A percentile compares a stretch with the other conserved stretches of the same genome.
Conservation (phyloP, 2,329 filamentous ascomycete species). For the Podosphaera aphanis region DNA sequence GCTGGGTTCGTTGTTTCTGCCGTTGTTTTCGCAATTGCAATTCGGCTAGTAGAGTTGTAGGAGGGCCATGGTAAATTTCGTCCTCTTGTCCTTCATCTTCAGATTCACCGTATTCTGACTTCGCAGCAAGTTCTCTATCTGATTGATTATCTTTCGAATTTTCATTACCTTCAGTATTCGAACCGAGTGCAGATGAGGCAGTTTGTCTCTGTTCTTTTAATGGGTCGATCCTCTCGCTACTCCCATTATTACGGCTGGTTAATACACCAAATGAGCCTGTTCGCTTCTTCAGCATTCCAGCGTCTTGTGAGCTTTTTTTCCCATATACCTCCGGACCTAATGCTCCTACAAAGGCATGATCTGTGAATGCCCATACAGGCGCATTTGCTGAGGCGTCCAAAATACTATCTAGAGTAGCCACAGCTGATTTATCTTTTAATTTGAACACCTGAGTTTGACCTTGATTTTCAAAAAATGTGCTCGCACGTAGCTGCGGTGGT, state of each 20-base stretch:
- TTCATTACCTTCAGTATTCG: not conserved
- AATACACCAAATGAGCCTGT: constrained; percentile 25
- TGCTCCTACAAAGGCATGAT: constrained; percentile 61
- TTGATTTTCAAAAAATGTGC: constrained; percentile 63
- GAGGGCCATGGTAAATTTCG: constrained; percentile 40
- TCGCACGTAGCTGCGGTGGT: constrained; percentile 73
- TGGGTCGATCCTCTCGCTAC: not conserved
- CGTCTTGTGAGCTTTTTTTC: constrained; percentile 22
- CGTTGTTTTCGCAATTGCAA: constrained; percentile 77
- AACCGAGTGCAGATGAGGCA: no score
- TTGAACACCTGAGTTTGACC: constrained; percentile 27
- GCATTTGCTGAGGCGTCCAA: constrained; percentile 72
- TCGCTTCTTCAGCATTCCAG: constrained; percentile 19
- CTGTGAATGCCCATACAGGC: constrained; percentile 75
- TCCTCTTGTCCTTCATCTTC: constrained; percentile 21
- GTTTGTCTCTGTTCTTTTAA: not conserved
- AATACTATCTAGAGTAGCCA: constrained; percentile 73
- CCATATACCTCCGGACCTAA: constrained; percentile 57
- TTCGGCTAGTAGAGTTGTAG: constrained; percentile 80
- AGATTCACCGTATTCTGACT: constrained; percentile 6
- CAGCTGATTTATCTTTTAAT: constrained; percentile 57
- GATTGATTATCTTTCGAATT: constrained; percentile 8
- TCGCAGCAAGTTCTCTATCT: constrained; percentile 7
- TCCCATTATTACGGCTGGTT: constrained; percentile 10
- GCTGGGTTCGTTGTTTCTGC: constrained; percentile 55